Base-by-base conservation (phyloP, 1,284 basidiomycete genomes). In the Boletellus deceptivus region DNA sequence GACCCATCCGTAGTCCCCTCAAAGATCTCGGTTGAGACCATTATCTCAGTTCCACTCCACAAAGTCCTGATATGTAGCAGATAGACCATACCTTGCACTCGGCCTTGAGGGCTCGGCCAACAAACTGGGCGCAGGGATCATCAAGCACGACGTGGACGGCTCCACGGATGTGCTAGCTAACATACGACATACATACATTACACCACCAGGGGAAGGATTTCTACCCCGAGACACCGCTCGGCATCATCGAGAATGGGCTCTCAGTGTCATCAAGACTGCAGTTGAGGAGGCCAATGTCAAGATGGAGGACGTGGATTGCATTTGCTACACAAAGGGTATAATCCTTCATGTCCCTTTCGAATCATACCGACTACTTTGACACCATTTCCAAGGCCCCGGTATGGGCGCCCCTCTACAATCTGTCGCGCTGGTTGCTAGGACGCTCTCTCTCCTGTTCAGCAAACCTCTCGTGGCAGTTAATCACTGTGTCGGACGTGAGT, bases 361-460 rank as follows among this genome's bases (percentile, higher is more conserved):
- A 9, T 41, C 40, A 22, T 24, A 3, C 18, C 17, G 6, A 43
- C 48, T 35, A 46, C 40, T 31, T 38, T 47, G 14, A 13, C 11
- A 24, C 10, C 33, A 44, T 38, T 22, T 11, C 18, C 37, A 62
- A 95, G 94, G 95, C 1, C 97, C 97, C 6, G 97, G 97, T 0
- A 99, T 99, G 97, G 97, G 97, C 45, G 94, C 93, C 39, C 96
- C 96, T 1, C 72, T 99, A 14, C 93, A 97, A 64, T 94, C 93
- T 3, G 94, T 98, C 16, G 95, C 93, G 1, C 73, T 99, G 22
- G 91, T 99, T n/a, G 95, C 97, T 1, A 80, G 97, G 43, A 98
- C 93, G 1, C 76, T 99, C 16, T 87, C 93, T 1, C 77, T 96
- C 17, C 72, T 99, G 54, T 95, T 91, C 71, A 71, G 83, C 61